Base-by-base conservation (phyloP, 371 early-diverging fungal species). In the Capillidium rhysosporum region DNA sequence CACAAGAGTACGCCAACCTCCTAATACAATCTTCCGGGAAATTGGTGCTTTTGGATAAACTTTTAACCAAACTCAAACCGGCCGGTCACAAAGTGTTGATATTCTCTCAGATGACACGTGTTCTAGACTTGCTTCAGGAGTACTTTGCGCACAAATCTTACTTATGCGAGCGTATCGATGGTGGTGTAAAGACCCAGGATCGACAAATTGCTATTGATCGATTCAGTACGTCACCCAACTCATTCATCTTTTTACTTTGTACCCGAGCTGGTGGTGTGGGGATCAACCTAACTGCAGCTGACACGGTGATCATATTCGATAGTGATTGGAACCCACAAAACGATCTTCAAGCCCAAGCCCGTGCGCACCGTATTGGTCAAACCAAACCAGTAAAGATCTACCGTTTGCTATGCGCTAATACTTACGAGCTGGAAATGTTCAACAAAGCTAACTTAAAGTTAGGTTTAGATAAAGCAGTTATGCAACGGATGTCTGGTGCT, bases 51-150 rank as follows among this genome's bases (percentile, higher is more conserved):
- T 64, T 95, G 29, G 93, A 84, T 60, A 73, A 64, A 54, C 64
- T 94, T 23, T 62, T 97, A 38, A 70, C 74, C 4, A 68, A 75
- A n/a, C 64, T 94, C 40, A 78, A 82, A 38, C 71, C 69, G 1
- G 76, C 75, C 45, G 75, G 89, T 1, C 91, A 90, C 59, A 81
- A 91, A 34, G 90, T 85, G 0, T 65, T 97, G 56, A 81, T 97
- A 52, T 97, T 97, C 59, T 95, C 95, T 51, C 99, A 99, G 66
- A 99, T 99, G 99, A 97, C 99, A 7, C 75, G 80, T 39, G 84
- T 97, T 39, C 73, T 99, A 70, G 90, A 94, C 63, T 84, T 99
- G 28, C 72, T 98, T 57, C 95, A 92, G 62, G 90, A 92, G 57
- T 99, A 90, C 72, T 66, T 95, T 56, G 80, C 82, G 45, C 81